Conservation (phyloP, 2,329 filamentous ascomycete genomes). For the Sporothrix euskadiensis region DNA sequence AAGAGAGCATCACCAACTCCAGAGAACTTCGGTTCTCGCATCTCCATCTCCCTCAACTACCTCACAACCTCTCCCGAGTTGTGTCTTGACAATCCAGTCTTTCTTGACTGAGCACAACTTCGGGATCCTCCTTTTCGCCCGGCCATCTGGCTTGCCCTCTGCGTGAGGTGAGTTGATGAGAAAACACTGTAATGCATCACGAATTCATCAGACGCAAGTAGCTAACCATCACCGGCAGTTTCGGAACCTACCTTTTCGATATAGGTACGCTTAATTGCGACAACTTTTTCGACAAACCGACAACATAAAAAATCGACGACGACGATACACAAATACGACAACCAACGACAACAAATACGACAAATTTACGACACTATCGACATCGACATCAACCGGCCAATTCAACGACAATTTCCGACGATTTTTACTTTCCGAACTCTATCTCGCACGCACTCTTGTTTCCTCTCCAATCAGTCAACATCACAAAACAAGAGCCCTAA, state of each 20-base stretch:
- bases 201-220: background rate
- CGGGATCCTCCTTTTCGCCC: conserved; percentile 53
- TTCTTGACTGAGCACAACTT: conserved; percentile 52
- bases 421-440: conserved; percentile 37
- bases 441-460: conserved; percentile 30
- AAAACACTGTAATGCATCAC: background rate
- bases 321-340: conserved; percentile 27
- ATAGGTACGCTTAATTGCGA: conserved; percentile 53
- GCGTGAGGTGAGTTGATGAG: conserved; percentile 66
- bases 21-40: conserved; percentile 12
- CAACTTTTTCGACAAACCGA: conserved; percentile 45
- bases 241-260: conserved; percentile 38
- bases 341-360: conserved; percentile 25
- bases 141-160: conserved; percentile 81
- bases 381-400: conserved; percentile 24
- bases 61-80: conserved; percentile 20
- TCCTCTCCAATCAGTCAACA: background rate
- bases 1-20: conserved; percentile 7
- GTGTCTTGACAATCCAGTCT: conserved; percentile 40
- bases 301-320: conserved; percentile 31
- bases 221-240: conserved; percentile 34
- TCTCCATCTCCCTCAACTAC: conserved; percentile 31
- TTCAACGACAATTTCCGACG: conserved; percentile 28
- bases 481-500: conserved; percentile 30
- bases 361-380: conserved; percentile 26